Conservation (phyloP, 2,329 filamentous ascomycete species). For the Tetracladium maxilliforme region DNA sequence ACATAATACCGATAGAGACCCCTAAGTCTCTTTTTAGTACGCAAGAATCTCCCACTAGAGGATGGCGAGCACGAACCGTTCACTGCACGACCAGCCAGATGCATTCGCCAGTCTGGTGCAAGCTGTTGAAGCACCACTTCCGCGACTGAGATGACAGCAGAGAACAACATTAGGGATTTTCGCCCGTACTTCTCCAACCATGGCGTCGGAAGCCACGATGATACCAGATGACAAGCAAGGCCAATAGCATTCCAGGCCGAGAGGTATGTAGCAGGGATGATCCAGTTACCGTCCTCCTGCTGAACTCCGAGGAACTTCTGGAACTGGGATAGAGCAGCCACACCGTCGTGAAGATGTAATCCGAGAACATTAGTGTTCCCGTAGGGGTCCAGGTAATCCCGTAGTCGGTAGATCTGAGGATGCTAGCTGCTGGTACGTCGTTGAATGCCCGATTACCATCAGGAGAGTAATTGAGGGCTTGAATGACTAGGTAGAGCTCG, state of each 20-base stretch:
- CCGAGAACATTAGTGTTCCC: no score
- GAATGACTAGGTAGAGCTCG: no score
- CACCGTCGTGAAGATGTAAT: no score
- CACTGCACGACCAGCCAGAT: conserved; percentile 12
- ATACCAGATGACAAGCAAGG: conserved; percentile 11
- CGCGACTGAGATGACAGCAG: conserved; percentile 10
- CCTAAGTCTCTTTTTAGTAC: conserved; percentile 4
- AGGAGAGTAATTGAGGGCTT: no score
- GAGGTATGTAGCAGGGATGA: conserved; percentile 15
- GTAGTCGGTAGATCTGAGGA: no score
- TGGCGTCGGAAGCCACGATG: conserved; percentile 12
- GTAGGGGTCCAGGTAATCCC: no score
- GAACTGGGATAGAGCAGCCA: no score
- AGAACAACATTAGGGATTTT: conserved; percentile 12
- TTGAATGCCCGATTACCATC: no score
- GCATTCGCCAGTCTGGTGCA: conserved; percentile 12
- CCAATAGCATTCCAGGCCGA: conserved; percentile 15
- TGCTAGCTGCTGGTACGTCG: no score
- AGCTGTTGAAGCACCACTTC: conserved; percentile 16
- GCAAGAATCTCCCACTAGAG: background rate
- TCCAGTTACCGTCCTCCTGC: conserved; percentile 10
- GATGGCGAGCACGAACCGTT: conserved; percentile 8
- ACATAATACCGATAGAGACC: conserved; percentile 19
- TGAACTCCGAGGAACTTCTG: conserved; percentile 12
- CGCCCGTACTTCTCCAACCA: conserved; percentile 16